Evolutionary conservation across 2,329 filamentous ascomycete species (phyloP).

Genomic region (Cladophialophora exuberans): DNA sequence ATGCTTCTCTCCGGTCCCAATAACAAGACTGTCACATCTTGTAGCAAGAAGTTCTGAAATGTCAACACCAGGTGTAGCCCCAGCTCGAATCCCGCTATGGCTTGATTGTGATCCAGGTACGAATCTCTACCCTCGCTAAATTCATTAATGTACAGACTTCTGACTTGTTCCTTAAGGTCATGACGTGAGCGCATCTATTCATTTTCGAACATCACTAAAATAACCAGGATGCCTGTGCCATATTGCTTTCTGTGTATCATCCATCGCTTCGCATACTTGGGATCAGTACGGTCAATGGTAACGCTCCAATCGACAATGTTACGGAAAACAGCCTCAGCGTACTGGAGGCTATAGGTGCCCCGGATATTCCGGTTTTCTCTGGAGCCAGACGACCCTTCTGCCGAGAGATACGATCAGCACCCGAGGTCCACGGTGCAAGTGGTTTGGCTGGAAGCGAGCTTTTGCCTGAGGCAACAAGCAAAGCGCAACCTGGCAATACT

Average conservation of each 20-base stretch:
- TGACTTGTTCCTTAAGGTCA: not conserved
- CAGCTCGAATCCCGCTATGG: not conserved
- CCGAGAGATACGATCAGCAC: constrained; percentile 75
- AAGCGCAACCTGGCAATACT: constrained; percentile 63
- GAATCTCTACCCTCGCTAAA: not conserved
- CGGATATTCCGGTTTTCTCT: constrained; percentile 73
- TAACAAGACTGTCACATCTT: not conserved
- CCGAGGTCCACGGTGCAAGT: constrained; percentile 81
- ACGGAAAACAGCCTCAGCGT: constrained; percentile 74
- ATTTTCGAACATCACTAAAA: not conserved
- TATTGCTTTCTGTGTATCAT: constrained; percentile 81
- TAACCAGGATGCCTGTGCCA: constrained; percentile 85
- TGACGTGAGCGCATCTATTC: not conserved
- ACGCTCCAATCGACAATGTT: constrained; percentile 67
- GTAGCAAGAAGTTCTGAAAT: not conserved
- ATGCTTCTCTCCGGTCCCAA: no score
- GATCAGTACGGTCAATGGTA: constrained; percentile 87
- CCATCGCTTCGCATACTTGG: constrained; percentile 76
- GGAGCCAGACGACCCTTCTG: constrained; percentile 74
- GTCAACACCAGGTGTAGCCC: not conserved
- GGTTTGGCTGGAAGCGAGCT: constrained; percentile 87
- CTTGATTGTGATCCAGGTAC: not conserved
- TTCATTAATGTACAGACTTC: not conserved
- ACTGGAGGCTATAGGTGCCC: constrained; percentile 76
- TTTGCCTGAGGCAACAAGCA: constrained; percentile 65